A percentile compares a stretch with the other conserved stretches of the same genome.
phyloP scores from a whole-genome alignment of 306 rosid species.

The Inga leiocalycina region DNA sequence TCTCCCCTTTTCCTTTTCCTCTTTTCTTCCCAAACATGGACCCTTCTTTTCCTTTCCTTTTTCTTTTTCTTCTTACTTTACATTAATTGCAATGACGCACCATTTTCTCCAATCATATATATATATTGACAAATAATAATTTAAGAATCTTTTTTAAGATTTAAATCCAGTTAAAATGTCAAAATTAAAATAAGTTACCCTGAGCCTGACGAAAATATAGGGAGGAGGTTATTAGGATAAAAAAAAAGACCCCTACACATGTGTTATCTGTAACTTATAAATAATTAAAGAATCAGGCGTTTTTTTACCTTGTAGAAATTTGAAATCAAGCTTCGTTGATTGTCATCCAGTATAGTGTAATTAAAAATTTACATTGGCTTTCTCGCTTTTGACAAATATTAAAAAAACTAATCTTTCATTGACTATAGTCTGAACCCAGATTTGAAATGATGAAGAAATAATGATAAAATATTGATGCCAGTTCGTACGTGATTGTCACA shows the following conservation, averaged over 20 bases:
- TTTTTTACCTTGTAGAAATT: not conserved
- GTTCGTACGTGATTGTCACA: not conserved
- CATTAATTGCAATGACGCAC: conserved; percentile 6
- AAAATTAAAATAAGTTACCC: not conserved
- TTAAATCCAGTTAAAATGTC: not conserved
- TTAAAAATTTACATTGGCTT: not conserved
- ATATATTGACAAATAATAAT: not conserved
- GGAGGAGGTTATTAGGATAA: not conserved
- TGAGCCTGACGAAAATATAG: not conserved
- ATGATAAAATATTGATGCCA: not conserved
- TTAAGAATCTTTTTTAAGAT: not conserved
- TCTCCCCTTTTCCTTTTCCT: not conserved
- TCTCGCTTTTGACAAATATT: not conserved
- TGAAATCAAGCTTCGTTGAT: not conserved
- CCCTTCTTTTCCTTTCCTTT: not conserved
- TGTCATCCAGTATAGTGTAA: not conserved
- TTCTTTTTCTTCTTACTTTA: not conserved
- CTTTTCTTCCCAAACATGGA: not conserved
- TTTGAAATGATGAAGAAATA: conserved; percentile 3
- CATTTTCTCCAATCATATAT: not conserved
- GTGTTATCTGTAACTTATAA: not conserved
- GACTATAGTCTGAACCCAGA: not conserved
- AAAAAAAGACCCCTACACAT: not conserved
- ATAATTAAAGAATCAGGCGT: not conserved
- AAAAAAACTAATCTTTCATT: conserved; percentile 1